Conservation (phyloP, 768 basidiomycete genomes). For the Megacollybia marginata region DNA sequence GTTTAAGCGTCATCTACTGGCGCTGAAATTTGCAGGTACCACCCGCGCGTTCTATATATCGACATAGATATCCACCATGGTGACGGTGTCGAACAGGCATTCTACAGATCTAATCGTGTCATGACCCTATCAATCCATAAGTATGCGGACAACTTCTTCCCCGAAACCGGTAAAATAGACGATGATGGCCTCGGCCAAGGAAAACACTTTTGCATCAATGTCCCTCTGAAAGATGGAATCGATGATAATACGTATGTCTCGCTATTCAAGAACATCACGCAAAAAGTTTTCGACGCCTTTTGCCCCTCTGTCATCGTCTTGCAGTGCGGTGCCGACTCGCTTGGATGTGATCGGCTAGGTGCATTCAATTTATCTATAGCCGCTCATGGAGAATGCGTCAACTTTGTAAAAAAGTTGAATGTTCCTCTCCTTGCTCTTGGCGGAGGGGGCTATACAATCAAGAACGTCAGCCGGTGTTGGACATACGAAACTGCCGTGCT, state of each 20-base stretch:
- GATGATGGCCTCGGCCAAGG: constrained; percentile 85
- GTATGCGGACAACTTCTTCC: constrained; percentile 98
- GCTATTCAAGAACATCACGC: constrained; percentile 93
- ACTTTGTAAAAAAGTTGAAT: constrained; percentile 89
- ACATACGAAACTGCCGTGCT: constrained; percentile 95
- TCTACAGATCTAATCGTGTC: constrained; percentile 94
- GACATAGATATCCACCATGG: constrained; percentile 99
- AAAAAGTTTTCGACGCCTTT: constrained; percentile 86
- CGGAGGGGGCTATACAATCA: constrained; percentile 95
- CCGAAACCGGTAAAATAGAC: constrained; percentile 92
- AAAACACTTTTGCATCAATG: constrained; percentile 93
- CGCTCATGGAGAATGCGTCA: constrained; percentile 96
- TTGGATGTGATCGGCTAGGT: constrained; percentile 90
- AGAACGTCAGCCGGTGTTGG: constrained; percentile 97
- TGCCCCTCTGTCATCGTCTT: constrained; percentile 86
- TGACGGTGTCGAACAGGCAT: constrained; percentile 96
- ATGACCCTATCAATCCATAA: constrained; percentile 99
- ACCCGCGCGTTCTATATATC: constrained; percentile 95
- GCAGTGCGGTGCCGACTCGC: constrained; percentile 94
- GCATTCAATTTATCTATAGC: constrained; percentile 97
- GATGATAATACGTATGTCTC: constrained; percentile 96
- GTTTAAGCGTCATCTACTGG: neutral
- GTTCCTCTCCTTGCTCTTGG: constrained; percentile 89
- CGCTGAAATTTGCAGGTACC: constrained; percentile 46
- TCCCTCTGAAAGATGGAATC: constrained; percentile 92